phyloP scores from a whole-genome alignment of 495 filamentous ascomycete genomes.

The Corynascus novoguineensis region DNA sequence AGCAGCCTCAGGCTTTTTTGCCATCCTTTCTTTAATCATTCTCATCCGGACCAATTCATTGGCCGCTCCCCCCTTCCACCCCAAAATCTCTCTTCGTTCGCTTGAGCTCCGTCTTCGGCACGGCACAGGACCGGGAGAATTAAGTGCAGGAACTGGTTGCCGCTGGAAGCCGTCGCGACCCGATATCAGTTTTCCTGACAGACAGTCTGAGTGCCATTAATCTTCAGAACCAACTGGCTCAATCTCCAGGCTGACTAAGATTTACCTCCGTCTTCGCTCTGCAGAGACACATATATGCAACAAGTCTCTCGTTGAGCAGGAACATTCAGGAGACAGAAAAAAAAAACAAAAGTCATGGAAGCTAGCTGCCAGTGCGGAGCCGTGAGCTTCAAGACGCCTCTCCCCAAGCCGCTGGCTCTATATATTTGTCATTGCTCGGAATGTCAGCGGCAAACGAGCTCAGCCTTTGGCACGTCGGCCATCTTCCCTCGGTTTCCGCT shows the following conservation, averaged over 20 bases:
- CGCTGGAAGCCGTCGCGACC: conserved; percentile 11
- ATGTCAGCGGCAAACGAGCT: conserved; percentile 60
- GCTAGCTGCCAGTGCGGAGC: conserved; percentile 60
- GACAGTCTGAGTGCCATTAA: background rate
- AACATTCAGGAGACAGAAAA: no score
- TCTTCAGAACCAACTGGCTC: background rate
- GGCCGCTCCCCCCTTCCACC: background rate
- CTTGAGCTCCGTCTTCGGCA: conserved; percentile 12
- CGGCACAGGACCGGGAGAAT: background rate
- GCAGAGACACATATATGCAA: background rate
- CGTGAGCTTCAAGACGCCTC: conserved; percentile 56
- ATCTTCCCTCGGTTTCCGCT: conserved; percentile 59
- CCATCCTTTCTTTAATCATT: background rate
- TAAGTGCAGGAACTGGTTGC: background rate
- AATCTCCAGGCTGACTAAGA: background rate
- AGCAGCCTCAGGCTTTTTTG: background rate
- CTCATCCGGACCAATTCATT: background rate
- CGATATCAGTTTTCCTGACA: background rate
- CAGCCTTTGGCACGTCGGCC: conserved; percentile 62
- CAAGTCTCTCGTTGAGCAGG: background rate
- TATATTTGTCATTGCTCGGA: conserved; percentile 67
- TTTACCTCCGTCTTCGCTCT: background rate
- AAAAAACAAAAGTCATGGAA: conserved; percentile 36
- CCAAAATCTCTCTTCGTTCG: background rate
- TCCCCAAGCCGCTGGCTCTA: conserved; percentile 48